Percentiles rank a stretch among this genome's conserved stretches.
phyloP scores from a whole-genome alignment of 352 stramenopile species.

The Detonula confervacea region DNA sequence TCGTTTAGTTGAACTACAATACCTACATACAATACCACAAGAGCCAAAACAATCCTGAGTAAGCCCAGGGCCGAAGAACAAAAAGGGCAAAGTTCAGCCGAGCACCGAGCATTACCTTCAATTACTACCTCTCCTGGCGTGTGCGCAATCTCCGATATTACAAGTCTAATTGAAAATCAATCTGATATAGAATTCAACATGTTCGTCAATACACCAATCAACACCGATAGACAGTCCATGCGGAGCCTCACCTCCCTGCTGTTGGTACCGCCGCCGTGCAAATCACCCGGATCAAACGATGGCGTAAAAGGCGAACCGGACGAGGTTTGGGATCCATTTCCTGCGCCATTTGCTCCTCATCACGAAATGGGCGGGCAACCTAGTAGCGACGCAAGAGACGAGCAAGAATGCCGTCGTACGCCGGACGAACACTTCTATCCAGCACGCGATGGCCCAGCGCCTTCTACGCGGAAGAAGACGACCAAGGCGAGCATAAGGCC shows the following conservation, averaged over 20 bases:
- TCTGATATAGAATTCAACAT: no score
- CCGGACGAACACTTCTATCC: neutral
- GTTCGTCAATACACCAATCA: no score
- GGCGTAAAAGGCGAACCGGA: neutral
- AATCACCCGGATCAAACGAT: neutral
- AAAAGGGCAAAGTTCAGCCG: no score
- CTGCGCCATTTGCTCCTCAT: slow-evolving; percentile 10
- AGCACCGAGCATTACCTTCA: neutral
- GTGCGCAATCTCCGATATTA: no score
- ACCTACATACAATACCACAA: neutral
- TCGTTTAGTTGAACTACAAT: no score
- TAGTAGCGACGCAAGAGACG: slow-evolving; percentile 13
- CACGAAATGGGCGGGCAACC: neutral
- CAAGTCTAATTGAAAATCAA: no score
- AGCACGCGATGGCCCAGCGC: slow-evolving; percentile 8
- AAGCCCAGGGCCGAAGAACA: no score
- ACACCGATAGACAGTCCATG: slow-evolving; percentile 9
- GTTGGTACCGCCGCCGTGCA: slow-evolving; percentile 8
- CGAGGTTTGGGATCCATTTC: slow-evolving; percentile 7
- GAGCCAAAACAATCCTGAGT: no score
- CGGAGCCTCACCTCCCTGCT: slow-evolving; percentile 16
- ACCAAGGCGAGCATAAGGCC: neutral
- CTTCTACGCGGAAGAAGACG: neutral
- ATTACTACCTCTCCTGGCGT: no score
- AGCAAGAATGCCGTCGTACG: neutral